These are phyloP conservation scores for Cladobotryum mycophilum DNA, from an alignment of 2,329 filamentous ascomycete genomes.

Conservation along the genomic window DNA sequence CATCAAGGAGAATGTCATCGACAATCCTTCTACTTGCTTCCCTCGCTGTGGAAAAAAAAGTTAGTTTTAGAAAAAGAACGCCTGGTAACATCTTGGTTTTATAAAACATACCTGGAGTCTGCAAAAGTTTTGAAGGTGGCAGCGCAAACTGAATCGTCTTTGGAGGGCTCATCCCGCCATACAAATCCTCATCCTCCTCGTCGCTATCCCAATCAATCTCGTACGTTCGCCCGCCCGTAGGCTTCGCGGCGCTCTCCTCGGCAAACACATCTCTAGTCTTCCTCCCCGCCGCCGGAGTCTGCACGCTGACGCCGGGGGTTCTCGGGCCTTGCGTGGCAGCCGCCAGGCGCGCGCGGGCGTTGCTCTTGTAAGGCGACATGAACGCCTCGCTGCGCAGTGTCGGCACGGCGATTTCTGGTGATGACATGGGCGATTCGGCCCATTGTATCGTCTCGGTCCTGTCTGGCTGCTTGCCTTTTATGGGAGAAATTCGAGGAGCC, in stretches of 20 bases:
- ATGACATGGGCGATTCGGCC: constrained; percentile 59
- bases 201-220: constrained; percentile 72
- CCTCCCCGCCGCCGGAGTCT: constrained; percentile 57
- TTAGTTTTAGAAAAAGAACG: not conserved
- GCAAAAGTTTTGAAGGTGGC: constrained; percentile 68
- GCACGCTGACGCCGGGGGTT: constrained; percentile 79
- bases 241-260: constrained; percentile 16
- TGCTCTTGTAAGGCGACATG: constrained; percentile 59
- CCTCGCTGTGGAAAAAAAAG: constrained; percentile 45
- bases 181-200: constrained; percentile 55
- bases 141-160: constrained; percentile 88
- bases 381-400: constrained; percentile 82
- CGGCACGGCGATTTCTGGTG: constrained; percentile 72
- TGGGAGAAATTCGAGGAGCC: constrained; percentile 38
- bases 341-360: constrained; percentile 35
- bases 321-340: constrained; percentile 46
- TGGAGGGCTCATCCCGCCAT: constrained; percentile 76
- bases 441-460: constrained; percentile 28
- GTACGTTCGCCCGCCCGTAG: constrained; percentile 32
- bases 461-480: constrained; percentile 30
- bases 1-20: constrained; percentile 70
- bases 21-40: constrained; percentile 79
- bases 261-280: constrained; percentile 46
- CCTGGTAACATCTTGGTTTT: not conserved
- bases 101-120: constrained; percentile 67